Evolutionary conservation across 176 grass and related monocot genomes (phyloP), one percentile per base, ranked within the genome.

Genomic region (Chloris gayana): DNA sequence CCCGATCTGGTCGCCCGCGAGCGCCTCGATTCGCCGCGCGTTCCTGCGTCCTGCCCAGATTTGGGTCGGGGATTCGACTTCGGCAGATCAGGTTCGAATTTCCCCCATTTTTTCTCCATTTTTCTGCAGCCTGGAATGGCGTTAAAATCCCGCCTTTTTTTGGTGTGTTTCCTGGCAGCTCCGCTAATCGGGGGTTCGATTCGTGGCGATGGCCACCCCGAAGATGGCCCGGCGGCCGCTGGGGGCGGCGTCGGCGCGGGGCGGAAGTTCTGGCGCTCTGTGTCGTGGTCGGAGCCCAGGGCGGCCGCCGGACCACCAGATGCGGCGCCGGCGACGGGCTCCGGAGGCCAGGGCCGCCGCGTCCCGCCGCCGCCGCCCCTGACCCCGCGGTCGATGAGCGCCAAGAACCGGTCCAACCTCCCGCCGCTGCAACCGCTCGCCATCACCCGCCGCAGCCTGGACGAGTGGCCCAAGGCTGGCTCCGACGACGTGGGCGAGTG

Each of bases 401-500:
- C 74, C 9, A 97, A 97, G 80, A 86, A 33, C 25, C 75, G 93
- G 45, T 88, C 86, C 22, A 85, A 82, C 69, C 88, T 91, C 50
- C 97, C 93, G 33, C 96, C 95, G 61, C 90, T 97, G 61, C 95
- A 94, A 76, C 95, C 95, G 31, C 95, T 98, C 22, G 84, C 85
- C 66, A 98, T 98, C 69, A 87, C 92, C 9, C 87, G 89, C 38
- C 92, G 90, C 27, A 91, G 38, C 84, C 69, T 96, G 54, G 97
- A 91, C 45, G 97, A 99, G 82, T 99, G 96, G 96, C 96, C 96
- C 32, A 88, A 63, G 75, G 82, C 93, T 0, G 91, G 96, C 4
- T 93, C 93, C 58, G 96, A 99, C 56, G 96, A 99, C 82, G 69
- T 99, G 6, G 96, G 90, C 24, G 96, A 95, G 86, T 99, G 96